These are phyloP conservation scores for Yamadazyma sp. DNA, from an alignment of 805 yeast species.

Conservation along the genomic window DNA sequence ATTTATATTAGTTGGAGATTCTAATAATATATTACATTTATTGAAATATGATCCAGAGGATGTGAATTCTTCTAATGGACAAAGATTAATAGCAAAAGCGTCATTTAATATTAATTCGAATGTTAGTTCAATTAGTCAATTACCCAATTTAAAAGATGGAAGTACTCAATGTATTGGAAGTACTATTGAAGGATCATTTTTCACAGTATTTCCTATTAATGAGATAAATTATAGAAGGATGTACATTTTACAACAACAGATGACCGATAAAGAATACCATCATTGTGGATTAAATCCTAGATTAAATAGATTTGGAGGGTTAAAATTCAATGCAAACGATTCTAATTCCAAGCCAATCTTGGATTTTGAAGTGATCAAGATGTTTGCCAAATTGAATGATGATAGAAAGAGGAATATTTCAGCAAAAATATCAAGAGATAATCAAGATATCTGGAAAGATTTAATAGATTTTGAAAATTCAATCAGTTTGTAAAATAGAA, in stretches of 20 bases:
- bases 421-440: constrained; percentile 54
- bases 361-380: constrained; percentile 56
- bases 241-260: constrained; percentile 82
- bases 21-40: constrained; percentile 61
- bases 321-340: constrained; percentile 31
- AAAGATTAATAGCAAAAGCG: constrained; percentile 63
- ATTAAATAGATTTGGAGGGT: constrained; percentile 53
- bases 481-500: too few species aligned
- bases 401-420: constrained; percentile 54
- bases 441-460: constrained; percentile 66
- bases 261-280: constrained; percentile 72
- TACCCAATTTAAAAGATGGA: constrained; percentile 38
- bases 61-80: constrained; percentile 77
- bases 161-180: constrained; percentile 61
- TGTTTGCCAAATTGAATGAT: constrained; percentile 53
- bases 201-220: constrained; percentile 66
- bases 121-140: constrained; percentile 51
- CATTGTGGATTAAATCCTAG: constrained; percentile 79
- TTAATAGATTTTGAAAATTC: constrained; percentile 52
- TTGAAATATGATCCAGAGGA: constrained; percentile 92
- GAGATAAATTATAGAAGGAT: constrained; percentile 78
- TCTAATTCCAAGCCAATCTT: constrained; percentile 58
- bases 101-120: constrained; percentile 66
- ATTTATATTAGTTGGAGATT: constrained; percentile 66
- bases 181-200: constrained; percentile 76